Evolutionary conservation across 2,329 filamentous ascomycete species (phyloP).

Genomic region (Dactylonectria macrodidyma): DNA sequence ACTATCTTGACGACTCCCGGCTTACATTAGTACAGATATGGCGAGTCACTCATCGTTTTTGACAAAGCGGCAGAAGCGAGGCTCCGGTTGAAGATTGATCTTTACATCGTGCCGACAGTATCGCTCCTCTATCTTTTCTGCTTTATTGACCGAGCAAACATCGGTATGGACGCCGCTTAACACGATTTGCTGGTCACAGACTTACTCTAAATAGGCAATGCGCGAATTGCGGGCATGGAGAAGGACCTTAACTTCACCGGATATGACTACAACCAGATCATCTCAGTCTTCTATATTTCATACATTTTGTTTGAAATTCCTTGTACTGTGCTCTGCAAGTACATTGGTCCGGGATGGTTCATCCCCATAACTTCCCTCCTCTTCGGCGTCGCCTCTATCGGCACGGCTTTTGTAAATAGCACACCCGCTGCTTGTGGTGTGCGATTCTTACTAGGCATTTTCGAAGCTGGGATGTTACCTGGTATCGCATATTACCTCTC

Average conservation of each 20-base stretch:
- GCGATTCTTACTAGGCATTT: slow-evolving; percentile 72
- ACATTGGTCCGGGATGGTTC: slow-evolving; percentile 76
- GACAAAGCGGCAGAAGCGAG: neutral
- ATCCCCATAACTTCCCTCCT: slow-evolving; percentile 69
- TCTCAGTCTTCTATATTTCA: slow-evolving; percentile 75
- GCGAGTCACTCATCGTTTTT: neutral
- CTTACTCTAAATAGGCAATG: slow-evolving; percentile 62
- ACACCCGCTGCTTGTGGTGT: slow-evolving; percentile 65
- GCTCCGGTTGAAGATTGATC: neutral
- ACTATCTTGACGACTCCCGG: neutral
- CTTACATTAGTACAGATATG: neutral
- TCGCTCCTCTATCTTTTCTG: slow-evolving; percentile 2
- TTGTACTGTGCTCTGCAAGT: slow-evolving; percentile 74
- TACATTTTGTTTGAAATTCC: slow-evolving; percentile 79
- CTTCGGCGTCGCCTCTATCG: slow-evolving; percentile 73
- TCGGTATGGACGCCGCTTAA: neutral
- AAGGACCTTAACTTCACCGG: slow-evolving; percentile 62
- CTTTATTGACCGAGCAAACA: slow-evolving; percentile 11
- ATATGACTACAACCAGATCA: slow-evolving; percentile 74
- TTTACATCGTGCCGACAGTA: neutral
- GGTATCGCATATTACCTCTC: slow-evolving; percentile 77
- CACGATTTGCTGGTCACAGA: neutral
- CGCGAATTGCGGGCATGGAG: slow-evolving; percentile 69
- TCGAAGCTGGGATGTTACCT: slow-evolving; percentile 77
- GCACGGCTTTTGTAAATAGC: slow-evolving; percentile 72